Evolutionary conservation across 169 alveolate species (phyloP), one percentile per base, ranked within the genome.

Genomic region (Plasmodium gallinaceum): DNA sequence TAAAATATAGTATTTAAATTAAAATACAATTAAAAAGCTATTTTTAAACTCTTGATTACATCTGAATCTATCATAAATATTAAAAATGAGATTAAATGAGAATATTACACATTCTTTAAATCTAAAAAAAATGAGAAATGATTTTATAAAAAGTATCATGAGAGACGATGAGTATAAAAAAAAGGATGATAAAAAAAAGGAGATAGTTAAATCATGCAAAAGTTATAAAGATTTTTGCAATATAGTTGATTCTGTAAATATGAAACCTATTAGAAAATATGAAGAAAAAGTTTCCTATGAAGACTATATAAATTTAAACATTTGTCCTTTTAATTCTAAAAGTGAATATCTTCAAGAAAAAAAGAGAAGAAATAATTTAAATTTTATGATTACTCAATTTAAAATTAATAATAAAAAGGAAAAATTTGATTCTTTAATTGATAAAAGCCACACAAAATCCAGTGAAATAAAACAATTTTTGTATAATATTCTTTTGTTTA

Each of bases 151-250:
- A 69, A 68, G 85, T 24, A 66, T 83, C 7, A 14, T 83, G 20
- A 37, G 68, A 69, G 91, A 83, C 52, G 91, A 83, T 46, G 91
- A 83, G 12, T 83, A 69, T 46, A 66, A 70, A 69, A 66, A 69
- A 58, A 83, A 83, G 57, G 91, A 83, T 48, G 91, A 83, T 20
- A 83, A 83, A 70, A 83, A 83, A 69, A 83, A 83, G 54, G 91
- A 83, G 54, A 83, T 83, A 4, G 91, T 83, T 5, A 83, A 83
- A 48, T 39, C 76, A 8, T 83, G 91, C 26, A 83, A 83, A 16
- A 83, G 91, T 37, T 83, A 83, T 62, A 83, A 83, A 83, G 91
- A 83, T 12, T 83, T 83, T 22, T 83, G 91, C 72, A 48, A 83
- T 62, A 83, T 83, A 24, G 91, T 83, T 14, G 58, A 68, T 20